phyloP scores from a whole-genome alignment of 2,329 filamentous ascomycete species.

The Pseudonectria buxi region DNA sequence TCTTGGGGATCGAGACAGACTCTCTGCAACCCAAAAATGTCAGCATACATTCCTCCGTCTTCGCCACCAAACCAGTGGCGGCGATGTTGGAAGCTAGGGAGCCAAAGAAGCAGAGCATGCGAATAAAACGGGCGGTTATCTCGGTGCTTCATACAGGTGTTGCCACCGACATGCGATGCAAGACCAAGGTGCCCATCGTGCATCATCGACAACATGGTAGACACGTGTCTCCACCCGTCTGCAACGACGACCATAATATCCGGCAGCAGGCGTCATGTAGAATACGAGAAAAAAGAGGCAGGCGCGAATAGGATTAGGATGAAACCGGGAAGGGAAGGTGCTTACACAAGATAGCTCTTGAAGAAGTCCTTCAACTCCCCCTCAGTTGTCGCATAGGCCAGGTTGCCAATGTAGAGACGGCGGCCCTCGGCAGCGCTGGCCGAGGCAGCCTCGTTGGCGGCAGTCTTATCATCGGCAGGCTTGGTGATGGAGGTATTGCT shows the following conservation, averaged over 20 bases:
- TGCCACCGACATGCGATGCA: too few relatives aligned
- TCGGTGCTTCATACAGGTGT: too few relatives aligned
- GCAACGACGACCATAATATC: conserved; percentile 1
- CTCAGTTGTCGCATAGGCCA: conserved; percentile 99
- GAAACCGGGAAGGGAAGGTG: conserved; percentile 24
- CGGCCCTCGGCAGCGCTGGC: conserved; percentile 97
- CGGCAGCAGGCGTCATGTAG: background rate
- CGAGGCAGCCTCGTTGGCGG: conserved; percentile 83
- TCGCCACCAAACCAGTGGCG: background rate
- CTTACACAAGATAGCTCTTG: conserved; percentile 98
- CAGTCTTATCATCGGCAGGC: conserved; percentile 46
- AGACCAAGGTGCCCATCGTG: too few relatives aligned
- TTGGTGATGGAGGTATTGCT: conserved; percentile 62
- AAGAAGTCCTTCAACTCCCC: conserved; percentile 99
- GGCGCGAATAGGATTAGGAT: too few relatives aligned
- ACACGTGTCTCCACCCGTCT: conserved; percentile 20
- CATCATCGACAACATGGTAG: conserved; percentile 7
- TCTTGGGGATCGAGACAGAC: conserved; percentile 98
- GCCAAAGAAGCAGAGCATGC: background rate
- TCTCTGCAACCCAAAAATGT: conserved; percentile 55
- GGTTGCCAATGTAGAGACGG: conserved; percentile 99
- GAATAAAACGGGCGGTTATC: background rate
- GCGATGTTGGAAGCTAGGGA: background rate
- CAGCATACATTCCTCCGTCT: conserved; percentile 18
- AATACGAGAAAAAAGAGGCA: background rate